A percentile compares a stretch with the other conserved stretches of the same genome.
These are phyloP conservation scores for Lasiosphaeriaceae sp. DNA, from an alignment of 495 filamentous ascomycete species.

Conservation along the genomic window DNA sequence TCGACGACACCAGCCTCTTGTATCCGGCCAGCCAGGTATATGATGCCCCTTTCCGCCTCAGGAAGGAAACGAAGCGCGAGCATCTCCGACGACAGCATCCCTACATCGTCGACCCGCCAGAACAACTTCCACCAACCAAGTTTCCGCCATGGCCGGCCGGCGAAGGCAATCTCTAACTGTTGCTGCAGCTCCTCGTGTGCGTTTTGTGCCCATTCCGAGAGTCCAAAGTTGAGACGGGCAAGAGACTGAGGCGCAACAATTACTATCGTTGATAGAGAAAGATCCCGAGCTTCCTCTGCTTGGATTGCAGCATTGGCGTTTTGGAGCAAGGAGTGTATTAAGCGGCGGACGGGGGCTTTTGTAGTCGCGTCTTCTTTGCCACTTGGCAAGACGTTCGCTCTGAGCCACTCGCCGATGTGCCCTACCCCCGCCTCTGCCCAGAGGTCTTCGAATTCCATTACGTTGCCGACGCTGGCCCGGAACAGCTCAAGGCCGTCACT, in stretches of 20 bases:
- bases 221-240: conserved; percentile 48
- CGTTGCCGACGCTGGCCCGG: conserved; percentile 63
- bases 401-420: conserved; percentile 64
- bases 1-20: conserved; percentile 50
- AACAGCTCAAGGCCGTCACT: conserved; percentile 59
- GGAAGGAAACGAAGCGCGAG: conserved; percentile 69
- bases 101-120: conserved; percentile 90
- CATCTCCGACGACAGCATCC: conserved; percentile 73
- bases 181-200: conserved; percentile 80
- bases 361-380: conserved; percentile 40
- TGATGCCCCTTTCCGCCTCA: conserved; percentile 66
- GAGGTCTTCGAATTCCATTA: conserved; percentile 62
- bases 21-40: conserved; percentile 79
- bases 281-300: conserved; percentile 42
- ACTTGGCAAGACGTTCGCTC: conserved; percentile 38
- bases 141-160: conserved; percentile 64
- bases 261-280: conserved; percentile 13
- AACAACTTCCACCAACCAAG: conserved; percentile 93
- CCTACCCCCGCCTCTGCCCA: conserved; percentile 72
- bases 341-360: conserved; percentile 57
- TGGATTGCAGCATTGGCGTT: conserved; percentile 53
- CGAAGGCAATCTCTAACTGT: conserved; percentile 70
- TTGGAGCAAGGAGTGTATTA: conserved; percentile 64
- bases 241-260: conserved; percentile 39
- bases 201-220: conserved; percentile 69